phyloP scores from a whole-genome alignment of 1,284 basidiomycete species.

The Pascua guehoae region DNA sequence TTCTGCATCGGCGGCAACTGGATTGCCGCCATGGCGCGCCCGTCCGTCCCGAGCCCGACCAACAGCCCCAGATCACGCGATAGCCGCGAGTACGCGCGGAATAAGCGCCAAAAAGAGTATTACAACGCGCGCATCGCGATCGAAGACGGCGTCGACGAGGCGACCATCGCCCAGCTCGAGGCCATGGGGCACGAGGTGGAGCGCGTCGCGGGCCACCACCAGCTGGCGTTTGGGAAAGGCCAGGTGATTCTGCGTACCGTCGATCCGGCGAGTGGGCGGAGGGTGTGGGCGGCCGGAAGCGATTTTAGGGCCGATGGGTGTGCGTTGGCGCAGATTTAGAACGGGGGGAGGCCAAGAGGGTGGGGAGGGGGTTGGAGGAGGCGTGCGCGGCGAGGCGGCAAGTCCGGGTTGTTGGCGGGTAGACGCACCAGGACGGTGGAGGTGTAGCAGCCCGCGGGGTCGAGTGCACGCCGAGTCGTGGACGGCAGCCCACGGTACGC shows the following conservation, averaged over 20 bases:
- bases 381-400: no score
- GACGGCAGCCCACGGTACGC: no score
- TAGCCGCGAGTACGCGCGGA: not conserved
- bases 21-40: no score
- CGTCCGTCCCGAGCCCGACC: no score
- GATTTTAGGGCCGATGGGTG: constrained; percentile 30
- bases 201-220: constrained; percentile 34
- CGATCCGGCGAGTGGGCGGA: constrained; percentile 21
- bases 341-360: no score
- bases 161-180: constrained; percentile 62
- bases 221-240: constrained; percentile 28
- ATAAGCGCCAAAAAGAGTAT: constrained; percentile 40
- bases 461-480: no score
- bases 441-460: no score
- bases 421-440: no score
- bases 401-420: no score
- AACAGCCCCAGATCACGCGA: no score
- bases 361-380: no score
- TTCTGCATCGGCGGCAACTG: constrained; percentile 66
- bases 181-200: constrained; percentile 82
- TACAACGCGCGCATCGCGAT: constrained; percentile 76
- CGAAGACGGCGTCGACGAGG: constrained; percentile 69
- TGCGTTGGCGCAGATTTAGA: constrained; percentile 24
- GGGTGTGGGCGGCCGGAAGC: constrained; percentile 26
- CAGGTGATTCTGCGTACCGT: constrained; percentile 24